phyloP scores from a whole-genome alignment of 257 asterid genomes.

The Solanum pimpinellifolium region DNA sequence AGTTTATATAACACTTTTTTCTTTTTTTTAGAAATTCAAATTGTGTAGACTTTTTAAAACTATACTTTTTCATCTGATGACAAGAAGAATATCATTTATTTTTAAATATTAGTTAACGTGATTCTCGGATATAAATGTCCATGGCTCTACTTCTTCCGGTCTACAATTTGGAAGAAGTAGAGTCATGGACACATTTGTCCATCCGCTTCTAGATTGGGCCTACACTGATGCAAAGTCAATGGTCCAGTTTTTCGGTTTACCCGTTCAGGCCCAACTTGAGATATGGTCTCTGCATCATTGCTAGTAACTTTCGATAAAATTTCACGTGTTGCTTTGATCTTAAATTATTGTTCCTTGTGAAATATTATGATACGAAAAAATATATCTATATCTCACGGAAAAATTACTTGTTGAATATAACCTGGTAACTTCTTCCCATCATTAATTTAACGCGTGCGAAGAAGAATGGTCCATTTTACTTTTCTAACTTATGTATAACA shows the following conservation, averaged over 20 bases:
- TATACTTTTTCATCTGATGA: too few species aligned
- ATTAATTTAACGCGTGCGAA: not conserved
- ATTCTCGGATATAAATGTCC: not conserved
- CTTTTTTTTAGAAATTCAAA: too few species aligned
- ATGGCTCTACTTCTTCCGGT: too few species aligned
- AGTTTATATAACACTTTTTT: too few species aligned
- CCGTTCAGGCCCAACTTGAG: not conserved
- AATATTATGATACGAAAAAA: not conserved
- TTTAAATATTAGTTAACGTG: not conserved
- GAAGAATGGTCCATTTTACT: not conserved
- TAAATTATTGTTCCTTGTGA: not conserved
- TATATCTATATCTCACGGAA: not conserved
- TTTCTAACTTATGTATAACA: not conserved
- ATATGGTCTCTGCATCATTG: not conserved
- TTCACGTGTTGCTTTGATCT: too few species aligned
- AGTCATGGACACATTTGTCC: not conserved
- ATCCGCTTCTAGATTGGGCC: not conserved
- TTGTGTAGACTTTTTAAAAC: too few species aligned
- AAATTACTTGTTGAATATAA: not conserved
- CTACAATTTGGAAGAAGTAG: not conserved
- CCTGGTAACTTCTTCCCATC: not conserved
- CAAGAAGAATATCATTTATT: not conserved
- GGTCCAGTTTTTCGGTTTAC: not conserved
- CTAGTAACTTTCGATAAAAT: not conserved
- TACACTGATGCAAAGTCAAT: not conserved